Conservation (phyloP, 176 grass and related monocot species). For the Oryza australiensis region DNA sequence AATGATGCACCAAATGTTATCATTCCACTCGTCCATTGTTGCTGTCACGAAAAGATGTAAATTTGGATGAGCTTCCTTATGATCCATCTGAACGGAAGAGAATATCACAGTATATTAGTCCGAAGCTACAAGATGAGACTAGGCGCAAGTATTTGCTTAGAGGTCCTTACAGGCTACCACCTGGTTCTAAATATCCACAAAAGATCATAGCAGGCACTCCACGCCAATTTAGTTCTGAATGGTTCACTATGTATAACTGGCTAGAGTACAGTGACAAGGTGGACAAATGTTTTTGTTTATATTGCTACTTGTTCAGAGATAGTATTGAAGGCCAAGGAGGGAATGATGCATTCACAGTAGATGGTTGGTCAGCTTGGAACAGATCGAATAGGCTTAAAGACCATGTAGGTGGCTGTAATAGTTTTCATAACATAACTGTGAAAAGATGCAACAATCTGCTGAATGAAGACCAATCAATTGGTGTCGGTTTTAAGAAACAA, state of each 20-base stretch:
- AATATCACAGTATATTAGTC: neutral
- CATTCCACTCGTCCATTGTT: too few species aligned
- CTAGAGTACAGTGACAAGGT: too few species aligned
- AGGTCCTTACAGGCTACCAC: neutral
- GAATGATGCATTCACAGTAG: neutral
- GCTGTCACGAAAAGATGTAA: neutral
- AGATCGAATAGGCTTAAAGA: neutral
- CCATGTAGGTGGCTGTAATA: neutral
- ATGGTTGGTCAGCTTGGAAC: neutral
- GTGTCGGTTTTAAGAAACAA: too few species aligned
- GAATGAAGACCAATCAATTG: too few species aligned
- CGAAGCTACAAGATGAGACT: neutral
- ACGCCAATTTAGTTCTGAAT: too few species aligned
- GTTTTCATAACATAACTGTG: neutral
- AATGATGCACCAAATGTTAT: too few species aligned
- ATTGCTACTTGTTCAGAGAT: neutral
- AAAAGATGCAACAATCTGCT: too few species aligned
- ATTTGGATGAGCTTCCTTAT: neutral
- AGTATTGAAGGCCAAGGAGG: neutral
- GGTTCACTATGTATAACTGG: too few species aligned
- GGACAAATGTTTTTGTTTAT: neutral
- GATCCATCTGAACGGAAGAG: neutral
- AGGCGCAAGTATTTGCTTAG: neutral
- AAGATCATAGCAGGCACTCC: neutral
- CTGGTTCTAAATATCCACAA: neutral